Conservation (phyloP, 495 filamentous ascomycete species). For the Xylaria grammica region DNA sequence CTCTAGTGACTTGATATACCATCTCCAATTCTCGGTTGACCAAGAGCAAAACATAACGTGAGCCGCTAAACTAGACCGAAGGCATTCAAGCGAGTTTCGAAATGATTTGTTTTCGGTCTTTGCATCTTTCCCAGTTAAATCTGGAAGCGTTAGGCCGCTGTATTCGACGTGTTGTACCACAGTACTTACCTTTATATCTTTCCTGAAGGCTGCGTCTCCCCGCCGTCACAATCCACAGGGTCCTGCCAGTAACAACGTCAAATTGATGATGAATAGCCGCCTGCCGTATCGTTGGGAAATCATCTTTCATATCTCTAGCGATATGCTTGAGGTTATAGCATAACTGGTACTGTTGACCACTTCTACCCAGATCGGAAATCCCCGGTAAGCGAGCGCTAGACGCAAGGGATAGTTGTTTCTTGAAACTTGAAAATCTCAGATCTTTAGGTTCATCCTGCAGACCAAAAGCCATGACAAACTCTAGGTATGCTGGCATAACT, state of each 20-base stretch:
- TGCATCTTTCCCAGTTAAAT: not conserved
- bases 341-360: constrained; percentile 1
- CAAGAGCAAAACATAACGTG: constrained; percentile 47
- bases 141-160: not conserved
- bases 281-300: constrained; percentile 41
- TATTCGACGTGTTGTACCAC: not conserved
- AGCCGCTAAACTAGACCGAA: constrained; percentile 40
- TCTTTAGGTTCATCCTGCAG: constrained; percentile 24
- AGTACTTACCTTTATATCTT: constrained; percentile 30
- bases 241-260: constrained; percentile 43
- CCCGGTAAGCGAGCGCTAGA: constrained; percentile 27
- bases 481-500: constrained; percentile 50
- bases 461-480: constrained; percentile 50
- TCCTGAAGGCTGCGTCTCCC: constrained; percentile 40
- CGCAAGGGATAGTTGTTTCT: constrained; percentile 42
- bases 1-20: constrained; percentile 48
- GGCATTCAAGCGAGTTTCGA: constrained; percentile 32
- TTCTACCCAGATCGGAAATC: not conserved
- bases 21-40: constrained; percentile 50
- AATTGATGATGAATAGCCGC: constrained; percentile 52
- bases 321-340: not conserved
- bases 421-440: constrained; percentile 31
- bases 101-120: constrained; percentile 36
- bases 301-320: not conserved
- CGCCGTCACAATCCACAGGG: constrained; percentile 48